A percentile compares a stretch with the other conserved stretches of the same genome.
Conservation (phyloP, 257 asterid species). For the Solanum clarkiae region DNA sequence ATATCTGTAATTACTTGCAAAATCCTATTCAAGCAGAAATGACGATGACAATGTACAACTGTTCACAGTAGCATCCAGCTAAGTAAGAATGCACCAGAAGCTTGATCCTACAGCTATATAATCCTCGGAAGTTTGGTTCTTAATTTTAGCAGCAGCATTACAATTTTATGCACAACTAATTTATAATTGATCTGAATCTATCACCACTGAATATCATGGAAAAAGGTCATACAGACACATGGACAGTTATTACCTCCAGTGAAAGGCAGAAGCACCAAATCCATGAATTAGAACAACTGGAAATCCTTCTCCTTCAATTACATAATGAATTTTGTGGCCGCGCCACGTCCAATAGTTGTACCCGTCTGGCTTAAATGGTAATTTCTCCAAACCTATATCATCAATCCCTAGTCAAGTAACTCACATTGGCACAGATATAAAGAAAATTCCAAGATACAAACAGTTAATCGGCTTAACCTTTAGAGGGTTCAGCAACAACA, state of each 20-base stretch:
- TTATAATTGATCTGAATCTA: background rate
- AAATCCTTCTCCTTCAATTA: constrained; percentile 79
- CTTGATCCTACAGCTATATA: background rate
- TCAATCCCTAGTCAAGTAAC: background rate
- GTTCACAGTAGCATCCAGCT: background rate
- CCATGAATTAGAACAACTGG: constrained; percentile 94
- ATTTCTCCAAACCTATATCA: constrained; percentile 49
- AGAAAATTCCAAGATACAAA: background rate
- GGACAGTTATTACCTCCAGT: constrained; percentile 58
- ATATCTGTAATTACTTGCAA: background rate
- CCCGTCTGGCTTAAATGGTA: constrained; percentile 72
- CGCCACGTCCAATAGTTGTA: constrained; percentile 83
- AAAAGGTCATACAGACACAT: background rate
- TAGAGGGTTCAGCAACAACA: constrained; percentile 39
- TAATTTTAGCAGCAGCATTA: background rate
- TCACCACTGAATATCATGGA: background rate
- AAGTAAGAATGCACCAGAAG: background rate
- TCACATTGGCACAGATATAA: background rate
- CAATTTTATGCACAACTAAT: background rate
- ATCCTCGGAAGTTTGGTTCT: background rate
- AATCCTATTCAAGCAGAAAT: background rate
- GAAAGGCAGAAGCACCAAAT: constrained; percentile 96
- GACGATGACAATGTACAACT: background rate
- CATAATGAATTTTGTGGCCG: constrained; percentile 74
- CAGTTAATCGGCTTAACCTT: constrained; percentile 20